phyloP scores from a whole-genome alignment of 768 basidiomycete genomes.

The Calocera cornea region DNA sequence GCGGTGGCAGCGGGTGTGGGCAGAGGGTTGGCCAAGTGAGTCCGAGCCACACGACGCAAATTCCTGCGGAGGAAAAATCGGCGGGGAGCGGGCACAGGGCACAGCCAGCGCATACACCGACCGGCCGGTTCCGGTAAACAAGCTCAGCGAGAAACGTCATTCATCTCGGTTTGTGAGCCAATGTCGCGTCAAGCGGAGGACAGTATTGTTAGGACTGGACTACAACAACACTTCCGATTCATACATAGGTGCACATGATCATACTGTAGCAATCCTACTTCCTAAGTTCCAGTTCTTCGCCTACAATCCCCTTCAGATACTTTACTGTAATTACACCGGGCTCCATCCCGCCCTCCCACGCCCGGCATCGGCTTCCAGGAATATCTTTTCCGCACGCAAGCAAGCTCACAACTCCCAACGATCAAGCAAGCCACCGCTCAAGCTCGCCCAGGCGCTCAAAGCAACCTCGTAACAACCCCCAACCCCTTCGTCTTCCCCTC shows the following conservation, averaged over 20 bases:
- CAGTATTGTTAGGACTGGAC: not conserved
- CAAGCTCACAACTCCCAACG: no score
- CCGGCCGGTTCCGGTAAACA: no score
- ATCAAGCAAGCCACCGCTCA: no score
- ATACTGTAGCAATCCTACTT: not conserved
- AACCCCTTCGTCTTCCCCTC: slow-evolving; percentile 80
- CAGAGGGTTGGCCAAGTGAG: not conserved
- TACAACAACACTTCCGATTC: not conserved
- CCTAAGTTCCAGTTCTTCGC: not conserved
- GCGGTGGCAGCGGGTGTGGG: not conserved
- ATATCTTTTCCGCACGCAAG: no score
- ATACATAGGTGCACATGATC: not conserved
- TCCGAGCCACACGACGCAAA: slow-evolving; percentile 1
- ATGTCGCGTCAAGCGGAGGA: no score
- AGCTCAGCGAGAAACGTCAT: no score
- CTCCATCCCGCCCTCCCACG: not conserved
- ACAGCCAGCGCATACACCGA: not conserved
- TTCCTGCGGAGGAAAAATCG: slow-evolving; percentile 5
- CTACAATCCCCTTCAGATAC: not conserved
- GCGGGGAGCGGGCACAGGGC: not conserved
- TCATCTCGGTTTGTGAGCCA: no score
- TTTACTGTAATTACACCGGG: no score
- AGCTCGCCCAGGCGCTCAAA: slow-evolving; percentile 7
- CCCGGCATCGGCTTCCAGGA: no score
- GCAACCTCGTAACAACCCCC: slow-evolving; percentile 21